Percentiles rank a stretch among this genome's conserved stretches.
Evolutionary conservation across 202 grass and related monocot species (phyloP).

Genomic region (Cymbopogon flexuosus): DNA sequence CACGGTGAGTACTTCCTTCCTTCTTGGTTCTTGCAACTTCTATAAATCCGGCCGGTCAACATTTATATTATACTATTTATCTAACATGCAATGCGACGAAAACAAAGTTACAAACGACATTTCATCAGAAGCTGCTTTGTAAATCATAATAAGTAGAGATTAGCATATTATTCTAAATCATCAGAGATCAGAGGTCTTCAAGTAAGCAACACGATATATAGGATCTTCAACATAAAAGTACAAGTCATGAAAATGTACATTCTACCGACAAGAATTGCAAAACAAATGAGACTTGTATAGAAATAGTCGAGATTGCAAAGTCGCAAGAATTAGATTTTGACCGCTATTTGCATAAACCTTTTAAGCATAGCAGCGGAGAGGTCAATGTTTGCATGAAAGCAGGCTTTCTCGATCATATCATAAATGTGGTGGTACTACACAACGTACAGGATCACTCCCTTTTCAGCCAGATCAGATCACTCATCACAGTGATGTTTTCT

Average conservation of each 20-base stretch:
- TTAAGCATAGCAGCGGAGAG: no score
- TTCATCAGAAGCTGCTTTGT: no score
- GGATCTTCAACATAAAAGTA: no score
- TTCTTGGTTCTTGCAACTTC: no score
- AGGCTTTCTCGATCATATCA: not conserved
- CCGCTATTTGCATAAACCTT: not conserved
- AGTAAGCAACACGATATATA: no score
- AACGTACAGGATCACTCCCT: not conserved
- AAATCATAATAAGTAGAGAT: no score
- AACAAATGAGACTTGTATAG: not conserved
- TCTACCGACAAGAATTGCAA: not conserved
- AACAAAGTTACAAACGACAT: no score
- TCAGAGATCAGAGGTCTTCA: no score
- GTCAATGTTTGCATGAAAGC: not conserved
- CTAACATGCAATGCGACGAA: no score
- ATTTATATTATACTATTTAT: no score
- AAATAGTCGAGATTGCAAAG: not conserved
- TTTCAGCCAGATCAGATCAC: conserved; percentile 29
- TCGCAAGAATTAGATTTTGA: not conserved
- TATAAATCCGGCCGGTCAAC: no score
- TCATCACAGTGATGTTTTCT: not conserved
- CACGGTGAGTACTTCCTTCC: conserved; percentile 19
- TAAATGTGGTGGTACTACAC: not conserved
- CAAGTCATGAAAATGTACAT: not conserved
- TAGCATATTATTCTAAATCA: no score